These are phyloP conservation scores for Podosphaera aphanis DNA, from an alignment of 2,329 filamentous ascomycete genomes.

Conservation along the genomic window DNA sequence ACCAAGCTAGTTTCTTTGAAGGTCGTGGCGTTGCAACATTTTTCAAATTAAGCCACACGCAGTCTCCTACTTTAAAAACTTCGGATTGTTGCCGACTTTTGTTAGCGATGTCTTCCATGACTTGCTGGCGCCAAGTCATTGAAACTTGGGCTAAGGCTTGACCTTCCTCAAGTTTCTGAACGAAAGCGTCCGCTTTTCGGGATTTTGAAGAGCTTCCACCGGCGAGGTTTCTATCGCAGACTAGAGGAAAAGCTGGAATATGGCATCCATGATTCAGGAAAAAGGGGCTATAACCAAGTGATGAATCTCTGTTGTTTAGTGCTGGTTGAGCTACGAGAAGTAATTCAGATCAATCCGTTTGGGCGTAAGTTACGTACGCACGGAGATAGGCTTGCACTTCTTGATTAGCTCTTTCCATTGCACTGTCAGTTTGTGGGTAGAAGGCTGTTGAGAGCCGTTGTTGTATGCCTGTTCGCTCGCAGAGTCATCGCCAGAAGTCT, in stretches of 20 bases:
- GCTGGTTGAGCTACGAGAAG: neutral
- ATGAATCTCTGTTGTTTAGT: slow-evolving; percentile 1
- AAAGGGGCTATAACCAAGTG: neutral
- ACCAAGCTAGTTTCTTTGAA: neutral
- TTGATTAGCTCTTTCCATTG: neutral
- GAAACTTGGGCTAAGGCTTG: neutral
- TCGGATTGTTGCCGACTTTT: neutral
- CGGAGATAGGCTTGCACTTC: neutral
- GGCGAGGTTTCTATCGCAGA: neutral
- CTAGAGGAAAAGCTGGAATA: neutral
- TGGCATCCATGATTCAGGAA: neutral
- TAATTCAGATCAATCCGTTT: neutral
- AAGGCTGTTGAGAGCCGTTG: neutral
- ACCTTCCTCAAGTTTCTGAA: neutral
- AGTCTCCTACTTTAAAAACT: neutral
- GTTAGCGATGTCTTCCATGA: neutral
- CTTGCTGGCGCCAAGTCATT: neutral
- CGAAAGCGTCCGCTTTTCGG: neutral
- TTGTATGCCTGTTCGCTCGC: neutral
- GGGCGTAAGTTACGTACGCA: neutral
- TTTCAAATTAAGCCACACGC: neutral
- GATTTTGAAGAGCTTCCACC: neutral
- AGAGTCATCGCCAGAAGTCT: neutral
- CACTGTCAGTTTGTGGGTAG: neutral
- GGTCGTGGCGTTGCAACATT: neutral